These are phyloP conservation scores for Marchantia polymorpha DNA, from an alignment of 225 moss, liverwort and hornwort species.

Conservation along the genomic window DNA sequence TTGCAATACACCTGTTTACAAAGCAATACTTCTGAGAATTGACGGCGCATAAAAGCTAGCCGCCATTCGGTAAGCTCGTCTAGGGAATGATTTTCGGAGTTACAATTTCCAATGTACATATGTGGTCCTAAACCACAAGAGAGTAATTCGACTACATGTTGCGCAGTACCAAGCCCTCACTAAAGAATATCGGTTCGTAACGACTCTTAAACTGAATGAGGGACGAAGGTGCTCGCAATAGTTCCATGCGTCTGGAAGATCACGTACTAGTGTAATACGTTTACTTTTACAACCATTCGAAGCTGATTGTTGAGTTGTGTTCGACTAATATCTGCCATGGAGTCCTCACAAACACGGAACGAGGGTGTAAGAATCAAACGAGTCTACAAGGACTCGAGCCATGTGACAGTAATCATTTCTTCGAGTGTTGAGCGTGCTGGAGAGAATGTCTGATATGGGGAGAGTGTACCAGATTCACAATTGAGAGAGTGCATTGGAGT, in stretches of 20 bases:
- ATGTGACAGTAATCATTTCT: neutral
- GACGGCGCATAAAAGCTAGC: neutral
- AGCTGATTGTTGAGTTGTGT: neutral
- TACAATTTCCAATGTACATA: neutral
- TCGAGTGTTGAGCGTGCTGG: neutral
- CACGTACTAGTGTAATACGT: neutral
- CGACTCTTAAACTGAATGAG: neutral
- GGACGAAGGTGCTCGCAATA: neutral
- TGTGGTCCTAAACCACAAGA: neutral
- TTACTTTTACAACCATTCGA: neutral
- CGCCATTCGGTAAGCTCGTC: neutral
- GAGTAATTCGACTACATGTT: neutral
- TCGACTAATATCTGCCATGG: neutral
- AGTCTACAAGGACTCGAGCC: neutral
- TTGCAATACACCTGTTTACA: neutral
- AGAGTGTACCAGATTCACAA: neutral
- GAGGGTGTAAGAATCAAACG: neutral
- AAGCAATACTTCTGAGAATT: neutral
- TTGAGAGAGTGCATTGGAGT: slow-evolving; percentile 5
- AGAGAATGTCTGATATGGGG: neutral
- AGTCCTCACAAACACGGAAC: neutral
- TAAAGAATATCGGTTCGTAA: neutral
- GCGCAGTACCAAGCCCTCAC: neutral
- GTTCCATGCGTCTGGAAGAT: neutral
- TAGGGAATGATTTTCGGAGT: neutral